Base-by-base conservation (phyloP, 768 basidiomycete genomes). In the Suillus fuscotomentosus region DNA sequence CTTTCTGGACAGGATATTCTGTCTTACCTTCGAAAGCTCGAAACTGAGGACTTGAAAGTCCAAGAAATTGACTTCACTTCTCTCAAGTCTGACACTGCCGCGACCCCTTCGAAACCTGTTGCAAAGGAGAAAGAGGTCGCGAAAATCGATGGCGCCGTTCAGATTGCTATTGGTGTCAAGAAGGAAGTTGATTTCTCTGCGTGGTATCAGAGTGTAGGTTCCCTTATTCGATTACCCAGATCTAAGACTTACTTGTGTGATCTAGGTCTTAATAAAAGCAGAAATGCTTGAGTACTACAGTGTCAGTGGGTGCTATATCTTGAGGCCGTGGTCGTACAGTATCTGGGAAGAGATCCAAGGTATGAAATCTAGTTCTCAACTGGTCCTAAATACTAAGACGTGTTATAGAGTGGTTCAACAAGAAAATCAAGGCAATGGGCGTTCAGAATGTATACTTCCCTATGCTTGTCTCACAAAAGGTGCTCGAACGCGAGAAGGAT, bases 271-370 rank as follows among this genome's bases (percentile, higher is more conserved):
- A 66, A 81, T 98, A 78, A 98, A 98, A 82, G 91, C 95, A 5
- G 96, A 99, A 68, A 99, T 99, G 97, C 78, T 99, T 61, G 97
- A 99, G 71, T 99, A 99, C 79, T 99, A 99, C 81, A 96, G 88
- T 76, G 95, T 99, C 75, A 95, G 94, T 66, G 97, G 97, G 17
- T 99, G 97, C 74, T 99, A 99, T 79, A 97, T 99, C 76, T 88
- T 99, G 64, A 95, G 93, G 74, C 97, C 97, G 1, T 96, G 95
- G 94, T 96, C 95, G 1, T 99, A 92, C 78, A 89, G 89, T 68
- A 95, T 99, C 72, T 99, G 97, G 97, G 95, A 99, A 75, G 84
- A 85, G 65, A 98, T 99, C 65, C 95, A 97, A 80, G 83, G 94
- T 94, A 68, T 24, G 84, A 74, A 9, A 22, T 13, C 10, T 55